phyloP scores from a whole-genome alignment of 139 green algal genomes.

The Medakamo hakoo region DNA sequence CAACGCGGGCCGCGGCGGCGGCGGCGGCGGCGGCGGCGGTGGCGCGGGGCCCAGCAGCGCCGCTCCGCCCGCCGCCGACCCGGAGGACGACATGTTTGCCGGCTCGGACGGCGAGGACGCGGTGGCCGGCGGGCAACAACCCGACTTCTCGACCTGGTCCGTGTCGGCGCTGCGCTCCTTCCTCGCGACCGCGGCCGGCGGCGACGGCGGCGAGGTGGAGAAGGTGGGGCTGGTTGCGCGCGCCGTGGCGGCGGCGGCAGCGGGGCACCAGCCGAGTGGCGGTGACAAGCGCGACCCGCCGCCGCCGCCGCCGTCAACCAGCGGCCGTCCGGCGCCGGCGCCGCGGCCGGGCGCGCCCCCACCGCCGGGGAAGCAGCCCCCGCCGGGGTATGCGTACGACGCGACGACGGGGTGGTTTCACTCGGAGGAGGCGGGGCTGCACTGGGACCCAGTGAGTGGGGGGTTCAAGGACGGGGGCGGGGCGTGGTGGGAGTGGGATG shows the following conservation, averaged over 20 bases:
- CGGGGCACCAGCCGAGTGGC: not conserved
- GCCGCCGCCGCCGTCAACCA: no score
- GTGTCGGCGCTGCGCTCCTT: not conserved
- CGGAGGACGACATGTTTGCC: not conserved
- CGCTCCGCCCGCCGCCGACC: no score
- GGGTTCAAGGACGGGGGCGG: not conserved
- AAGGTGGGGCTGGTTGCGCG: not conserved
- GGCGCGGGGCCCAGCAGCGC: no score
- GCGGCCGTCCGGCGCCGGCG: no score
- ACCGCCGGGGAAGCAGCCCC: no score
- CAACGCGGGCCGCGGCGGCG: no score
- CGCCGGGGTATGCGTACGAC: no score
- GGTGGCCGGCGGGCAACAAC: not conserved
- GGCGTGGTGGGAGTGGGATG: not conserved
- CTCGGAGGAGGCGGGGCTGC: not conserved
- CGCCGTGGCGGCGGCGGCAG: not conserved
- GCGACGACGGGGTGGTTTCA: not conserved
- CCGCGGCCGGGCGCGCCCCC: no score
- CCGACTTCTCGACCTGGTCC: not conserved
- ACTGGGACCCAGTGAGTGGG: not conserved
- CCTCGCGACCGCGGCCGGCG: no score
- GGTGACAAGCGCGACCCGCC: not conserved
- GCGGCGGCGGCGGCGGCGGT: no score
- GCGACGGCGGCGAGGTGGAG: not conserved
- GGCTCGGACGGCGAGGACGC: no score